Base-by-base conservation (phyloP, 306 rosid genomes). In the Vigna hirtella region DNA sequence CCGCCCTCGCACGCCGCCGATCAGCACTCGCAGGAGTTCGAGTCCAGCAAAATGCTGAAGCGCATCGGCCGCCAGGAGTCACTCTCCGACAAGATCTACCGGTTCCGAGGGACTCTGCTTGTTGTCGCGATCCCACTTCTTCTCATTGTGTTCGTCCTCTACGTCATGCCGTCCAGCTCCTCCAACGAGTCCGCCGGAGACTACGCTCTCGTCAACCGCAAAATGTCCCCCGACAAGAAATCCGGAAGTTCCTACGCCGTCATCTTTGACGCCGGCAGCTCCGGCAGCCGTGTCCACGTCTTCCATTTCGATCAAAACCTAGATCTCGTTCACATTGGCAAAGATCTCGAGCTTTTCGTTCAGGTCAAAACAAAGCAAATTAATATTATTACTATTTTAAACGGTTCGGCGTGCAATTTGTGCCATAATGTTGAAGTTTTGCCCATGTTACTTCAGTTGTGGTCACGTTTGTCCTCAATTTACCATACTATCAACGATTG, bases 231-330 rank as follows among this genome's bases (percentile, higher is more conserved):
- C 10, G 77, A 83, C 34, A 85, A 73, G 67, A 85, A 76, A 64
- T 71, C 80, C 22, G 49, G 78, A 10, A 42, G 70, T 67, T 76
- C 93, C 26, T 96, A 59, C 69, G 99, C 98, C 16, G 98, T 93
- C 32, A 90, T 96, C 38, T 93, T 96, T 72, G 99, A 96, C 45
- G 99, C 99, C 26, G 98, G 99, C 7, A 96, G 99, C 88, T 96
- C 99, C 22, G 99, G 99, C 56, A 96, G 99, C 82, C 99, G 99
- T 22, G 98, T 96, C 66, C 99, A 96, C 57, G 99, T 96, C 64
- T 96, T 89, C 72, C 84, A 86, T 65, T 96, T 96, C 56, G 97
- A 96, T 40, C 81, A 76, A 14, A 82, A 84, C 40, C 88, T 91
- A 26, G 90, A 96, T 85, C 99, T 96, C 66, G 84, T 93, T 66